Percentiles rank a stretch among this genome's conserved stretches.
Conservation (phyloP, 2,329 filamentous ascomycete species). For the Sporothrix pallida region DNA sequence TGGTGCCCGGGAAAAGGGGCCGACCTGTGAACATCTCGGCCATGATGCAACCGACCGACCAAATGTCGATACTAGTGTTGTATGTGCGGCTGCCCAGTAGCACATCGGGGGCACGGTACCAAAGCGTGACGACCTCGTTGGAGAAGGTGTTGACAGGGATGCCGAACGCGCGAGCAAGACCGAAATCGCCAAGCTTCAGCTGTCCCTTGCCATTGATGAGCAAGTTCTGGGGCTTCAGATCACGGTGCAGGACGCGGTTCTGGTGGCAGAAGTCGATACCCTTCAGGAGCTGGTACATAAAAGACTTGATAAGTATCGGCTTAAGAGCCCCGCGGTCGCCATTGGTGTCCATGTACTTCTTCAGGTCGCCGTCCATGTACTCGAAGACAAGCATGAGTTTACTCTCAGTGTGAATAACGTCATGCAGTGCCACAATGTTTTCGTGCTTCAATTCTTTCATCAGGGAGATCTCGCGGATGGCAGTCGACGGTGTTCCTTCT, state of each 20-base stretch:
- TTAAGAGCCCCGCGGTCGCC: constrained; percentile 90
- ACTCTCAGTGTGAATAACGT: constrained; percentile 99
- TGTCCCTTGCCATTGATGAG: constrained; percentile 91
- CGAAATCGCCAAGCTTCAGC: constrained; percentile 93
- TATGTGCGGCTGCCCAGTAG: constrained; percentile 93
- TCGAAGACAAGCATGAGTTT: constrained; percentile 99
- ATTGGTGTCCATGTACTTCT: constrained; percentile 97
- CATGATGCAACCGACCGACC: constrained; percentile 99
- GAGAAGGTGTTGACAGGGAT: constrained; percentile 98
- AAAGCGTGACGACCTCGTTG: constrained; percentile 95
- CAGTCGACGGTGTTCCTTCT: constrained; percentile 95
- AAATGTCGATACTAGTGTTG: constrained; percentile 99
- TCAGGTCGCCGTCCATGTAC: constrained; percentile 97
- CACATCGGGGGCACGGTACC: constrained; percentile 97
- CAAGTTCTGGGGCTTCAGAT: constrained; percentile 94
- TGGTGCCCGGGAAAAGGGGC: constrained; percentile 94
- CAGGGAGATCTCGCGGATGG: constrained; percentile 96
- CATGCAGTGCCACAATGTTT: constrained; percentile 95
- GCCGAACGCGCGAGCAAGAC: constrained; percentile 89
- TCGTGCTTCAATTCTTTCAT: constrained; percentile 99
- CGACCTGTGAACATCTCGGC: constrained; percentile 98
- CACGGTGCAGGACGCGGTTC: constrained; percentile 92
- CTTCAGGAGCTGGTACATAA: constrained; percentile 96
- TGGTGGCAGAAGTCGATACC: constrained; percentile 98
- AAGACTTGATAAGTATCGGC: constrained; percentile 91